A percentile compares a stretch with the other conserved stretches of the same genome.
Evolutionary conservation across 2,329 filamentous ascomycete genomes (phyloP).

Genomic region (Malbranchea zuffiana): DNA sequence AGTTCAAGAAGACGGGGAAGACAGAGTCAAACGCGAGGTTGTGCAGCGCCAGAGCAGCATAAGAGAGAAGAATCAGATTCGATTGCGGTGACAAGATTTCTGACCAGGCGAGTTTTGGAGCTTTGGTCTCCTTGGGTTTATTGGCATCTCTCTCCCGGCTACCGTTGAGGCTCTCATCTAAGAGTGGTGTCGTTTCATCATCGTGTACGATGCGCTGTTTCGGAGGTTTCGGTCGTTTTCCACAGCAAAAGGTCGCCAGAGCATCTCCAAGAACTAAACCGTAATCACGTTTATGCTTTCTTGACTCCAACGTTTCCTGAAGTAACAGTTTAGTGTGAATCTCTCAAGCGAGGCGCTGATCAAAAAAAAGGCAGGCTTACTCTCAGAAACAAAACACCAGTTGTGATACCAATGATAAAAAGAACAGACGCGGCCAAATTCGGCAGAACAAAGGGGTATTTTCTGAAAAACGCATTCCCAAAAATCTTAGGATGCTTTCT

Average conservation of each 20-base stretch:
- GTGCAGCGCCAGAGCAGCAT: conserved; percentile 72
- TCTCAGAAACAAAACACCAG: conserved; percentile 66
- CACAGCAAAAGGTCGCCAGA: conserved; percentile 39
- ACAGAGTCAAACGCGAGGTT: conserved; percentile 77
- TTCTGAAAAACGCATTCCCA: conserved; percentile 56
- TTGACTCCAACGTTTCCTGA: conserved; percentile 68
- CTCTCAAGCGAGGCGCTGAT: not conserved
- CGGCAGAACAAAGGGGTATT: conserved; percentile 72
- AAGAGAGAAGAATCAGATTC: conserved; percentile 61
- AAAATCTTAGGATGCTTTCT: conserved; percentile 63
- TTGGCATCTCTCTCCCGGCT: conserved; percentile 9
- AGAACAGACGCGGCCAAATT: conserved; percentile 68
- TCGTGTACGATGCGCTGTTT: conserved; percentile 13
- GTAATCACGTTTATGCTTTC: conserved; percentile 58
- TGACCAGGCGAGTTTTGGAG: conserved; percentile 28
- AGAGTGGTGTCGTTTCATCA: conserved; percentile 26
- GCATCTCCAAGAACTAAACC: conserved; percentile 62
- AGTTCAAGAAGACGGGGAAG: conserved; percentile 79
- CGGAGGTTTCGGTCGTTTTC: conserved; percentile 16
- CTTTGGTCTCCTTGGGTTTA: conserved; percentile 24
- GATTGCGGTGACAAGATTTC: conserved; percentile 68
- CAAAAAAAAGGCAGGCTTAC: conserved; percentile 27
- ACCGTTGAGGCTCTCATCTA: conserved; percentile 17
- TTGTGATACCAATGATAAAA: conserved; percentile 65
- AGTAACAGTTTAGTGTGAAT: conserved; percentile 1